Base-by-base conservation (phyloP, 306 rosid species). In the Prunus armeniaca region DNA sequence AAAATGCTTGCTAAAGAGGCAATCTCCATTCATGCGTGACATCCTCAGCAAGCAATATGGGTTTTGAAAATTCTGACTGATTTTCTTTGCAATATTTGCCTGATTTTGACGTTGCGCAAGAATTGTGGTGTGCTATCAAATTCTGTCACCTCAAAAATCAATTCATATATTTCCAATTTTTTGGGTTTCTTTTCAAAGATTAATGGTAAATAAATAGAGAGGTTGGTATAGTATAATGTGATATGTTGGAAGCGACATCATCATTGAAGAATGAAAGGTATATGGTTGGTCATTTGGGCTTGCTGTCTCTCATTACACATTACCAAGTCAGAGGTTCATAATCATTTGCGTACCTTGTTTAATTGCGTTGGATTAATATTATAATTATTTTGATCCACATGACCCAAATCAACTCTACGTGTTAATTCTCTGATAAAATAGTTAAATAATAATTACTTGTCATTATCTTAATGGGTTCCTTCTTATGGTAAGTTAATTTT, bases 1-100 rank as follows among this genome's bases (percentile, higher is more conserved):
- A 28, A 62, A 61, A 79, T 60, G 86, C 86, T 79, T 83, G 50
- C 9, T 69, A 57, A 65, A 22, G 55, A 68, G 72, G 74, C 86
- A 78, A 82, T 52, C 68, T 52, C 38, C 38, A 43, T 64, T 60
- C 56, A 32, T 77, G 75, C 65, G 18, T 71, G 74, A 71, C 34
- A 79, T 72, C 6, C 47, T 75, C 65, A 12, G 46, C 82, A 76
- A 74, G 76, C 82, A 79, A 80, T 51, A 25, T 66, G 71, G 71
- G 54, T 32, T 32, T 27, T 50, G 43, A 9, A 30, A n/a, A 38
- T 58, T 30, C 15, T 56, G 30, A 60, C 58, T 32, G 30, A 32
- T 58, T 17, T 19, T 62, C 17, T 30, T 17, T 0, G 20, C 49
- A 67, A 20, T 45, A 24, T 46, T 57, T 6, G 55, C 20, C 15